Base-by-base conservation (phyloP, 176 grass and related monocot genomes). In the Carex kokanica region DNA sequence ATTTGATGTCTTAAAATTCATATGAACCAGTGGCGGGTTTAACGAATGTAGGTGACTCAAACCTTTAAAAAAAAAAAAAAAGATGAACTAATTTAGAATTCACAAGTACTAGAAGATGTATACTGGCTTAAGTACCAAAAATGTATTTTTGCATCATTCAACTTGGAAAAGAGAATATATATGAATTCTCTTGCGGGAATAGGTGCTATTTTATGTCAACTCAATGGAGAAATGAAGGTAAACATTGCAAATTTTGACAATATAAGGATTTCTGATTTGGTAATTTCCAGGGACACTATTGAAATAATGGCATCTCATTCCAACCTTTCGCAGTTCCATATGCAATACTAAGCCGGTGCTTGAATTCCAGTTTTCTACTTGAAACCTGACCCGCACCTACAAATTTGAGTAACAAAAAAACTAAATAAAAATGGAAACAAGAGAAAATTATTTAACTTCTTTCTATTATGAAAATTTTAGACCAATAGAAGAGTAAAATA, bases 271-370 rank as follows among this genome's bases (percentile, higher is more conserved):
- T 11, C 8, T 8, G 13, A 74, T 61, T 25, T 27, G 31, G 64
- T 38, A 1, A 68, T 78, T 78, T 53, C 47, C 11, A 25, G 17
- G 49, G 27, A 25, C 34, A 23, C 57, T 43, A 56, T 58, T 58
- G 36, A 82, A 43, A 64, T 14, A 24, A 45, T 2, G 43, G 25
- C 57, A 64, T 82, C 34, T 63, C 69, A 87, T 74, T 47, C 78
- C 79, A 52, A 90, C 97, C 97, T 95, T 95, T 99, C 63, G 97
- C 93, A 68, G 93, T 74, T 71, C 97, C 91, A 93, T 89, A 88
- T 78, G 97, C 97, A 89, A 99, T 86, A n/a, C 83, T 91, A 89
- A 99, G 93, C 78, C 93, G 89, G 69, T 99, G 88, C 86, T 95
- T 99, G 88, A 99, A 99, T 92, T 99, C 97, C 82, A 95, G 64